Evolutionary conservation across 495 filamentous ascomycete genomes (phyloP).

Genomic region (Xylaria cubensis): DNA sequence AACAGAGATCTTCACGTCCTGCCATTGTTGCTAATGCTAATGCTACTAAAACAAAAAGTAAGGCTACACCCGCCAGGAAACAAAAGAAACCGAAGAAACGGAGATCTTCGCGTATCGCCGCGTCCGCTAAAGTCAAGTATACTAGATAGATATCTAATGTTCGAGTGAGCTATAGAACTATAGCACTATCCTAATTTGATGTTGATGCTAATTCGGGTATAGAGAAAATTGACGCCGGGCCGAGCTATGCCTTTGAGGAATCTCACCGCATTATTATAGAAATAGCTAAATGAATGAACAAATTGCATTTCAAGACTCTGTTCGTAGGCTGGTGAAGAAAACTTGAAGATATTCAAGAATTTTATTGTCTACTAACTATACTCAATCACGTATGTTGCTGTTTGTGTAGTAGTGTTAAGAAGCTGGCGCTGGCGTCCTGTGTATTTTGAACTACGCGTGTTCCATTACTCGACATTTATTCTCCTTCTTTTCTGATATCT

Average conservation of each 20-base stretch:
- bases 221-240: not conserved
- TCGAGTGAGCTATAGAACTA: not conserved
- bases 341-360: not conserved
- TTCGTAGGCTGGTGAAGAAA: not conserved
- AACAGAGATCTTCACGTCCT: not conserved
- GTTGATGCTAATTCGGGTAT: not conserved
- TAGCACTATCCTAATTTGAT: not conserved
- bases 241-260: not conserved
- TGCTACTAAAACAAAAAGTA: too few species aligned
- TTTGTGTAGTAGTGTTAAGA: too few species aligned
- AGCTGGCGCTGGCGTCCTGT: not conserved
- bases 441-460: not conserved
- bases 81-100: too few species aligned
- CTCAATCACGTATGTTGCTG: not conserved
- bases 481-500: not conserved
- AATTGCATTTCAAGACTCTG: not conserved
- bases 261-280: not conserved
- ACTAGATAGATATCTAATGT: not conserved
- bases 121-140: not conserved
- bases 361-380: not conserved
- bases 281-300: not conserved
- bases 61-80: too few species aligned
- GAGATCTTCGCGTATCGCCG: too few species aligned
- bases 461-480: too few species aligned
- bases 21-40: not conserved